A percentile compares a stretch with the other conserved stretches of the same genome.
Evolutionary conservation across 257 asterid species (phyloP).

Genomic region (Capsicum baccatum): DNA sequence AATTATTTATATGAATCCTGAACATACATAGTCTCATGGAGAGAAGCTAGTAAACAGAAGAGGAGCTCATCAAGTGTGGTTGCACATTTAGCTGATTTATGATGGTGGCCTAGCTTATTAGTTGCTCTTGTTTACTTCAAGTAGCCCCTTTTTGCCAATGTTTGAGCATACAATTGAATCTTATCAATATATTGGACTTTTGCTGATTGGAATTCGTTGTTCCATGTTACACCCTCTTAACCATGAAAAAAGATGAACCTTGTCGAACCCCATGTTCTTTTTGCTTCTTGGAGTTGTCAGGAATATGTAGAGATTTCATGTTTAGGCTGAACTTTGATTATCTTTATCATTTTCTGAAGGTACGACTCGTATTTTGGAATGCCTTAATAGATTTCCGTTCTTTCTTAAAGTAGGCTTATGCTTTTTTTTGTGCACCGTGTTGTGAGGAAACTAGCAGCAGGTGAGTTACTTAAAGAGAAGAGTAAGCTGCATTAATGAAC

Average conservation of each 20-base stretch:
- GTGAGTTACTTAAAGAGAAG: background rate
- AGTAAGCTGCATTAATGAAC: background rate
- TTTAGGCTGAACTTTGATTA: background rate
- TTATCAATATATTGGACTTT: background rate
- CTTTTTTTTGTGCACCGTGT: background rate
- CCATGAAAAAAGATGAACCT: constrained; percentile 4
- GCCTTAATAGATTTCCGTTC: background rate
- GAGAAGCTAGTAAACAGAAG: background rate
- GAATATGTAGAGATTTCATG: background rate
- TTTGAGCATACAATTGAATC: background rate
- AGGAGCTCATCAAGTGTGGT: background rate
- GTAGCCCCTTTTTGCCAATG: background rate
- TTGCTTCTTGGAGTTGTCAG: background rate
- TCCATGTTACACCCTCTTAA: background rate
- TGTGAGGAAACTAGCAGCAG: background rate
- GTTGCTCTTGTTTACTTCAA: background rate
- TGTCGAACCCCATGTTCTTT: background rate
- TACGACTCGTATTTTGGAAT: background rate
- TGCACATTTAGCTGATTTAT: background rate
- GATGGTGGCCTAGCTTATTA: background rate
- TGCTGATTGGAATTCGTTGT: background rate
- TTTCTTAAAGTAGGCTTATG: background rate
- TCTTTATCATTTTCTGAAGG: background rate
- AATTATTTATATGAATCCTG: background rate
- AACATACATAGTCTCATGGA: background rate